Base-by-base conservation (phyloP, 2,329 filamentous ascomycete genomes). In the Diaporthe sp. region DNA sequence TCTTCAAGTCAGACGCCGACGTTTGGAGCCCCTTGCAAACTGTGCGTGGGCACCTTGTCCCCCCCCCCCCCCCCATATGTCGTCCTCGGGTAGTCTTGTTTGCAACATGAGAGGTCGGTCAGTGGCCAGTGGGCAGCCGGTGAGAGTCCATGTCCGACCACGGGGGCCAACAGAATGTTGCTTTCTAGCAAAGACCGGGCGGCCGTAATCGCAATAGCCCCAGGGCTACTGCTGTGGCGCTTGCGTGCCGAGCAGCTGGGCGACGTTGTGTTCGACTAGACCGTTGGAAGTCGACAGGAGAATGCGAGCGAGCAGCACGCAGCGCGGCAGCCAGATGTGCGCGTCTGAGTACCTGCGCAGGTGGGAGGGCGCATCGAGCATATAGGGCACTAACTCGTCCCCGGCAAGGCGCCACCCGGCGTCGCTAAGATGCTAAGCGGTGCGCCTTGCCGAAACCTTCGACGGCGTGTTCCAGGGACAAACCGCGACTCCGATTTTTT, bases 401-500 rank as follows among this genome's bases (percentile, higher is more conserved):
- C 3, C 44, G 63, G 63, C 63, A 39, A 68, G 20, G 20, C 5
- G 9, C 22, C 47, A 39, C 47, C 47, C 31, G 20, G 22, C 12
- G 22, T 28, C 65, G 65, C 13, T 53, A 70, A 28, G 31, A 34
- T 25, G 65, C 65, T 70, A 53, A 68, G 47, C 47, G 34, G 25
- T 53, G 65, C 49, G 47, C 47, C 65, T 28, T 55, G 34, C 34
- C 47, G 47, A 70, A 70, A 47, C 47, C 65, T 25, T 70, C 65
- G 47, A 70, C 31, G 47, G 65, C 65, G 39, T 53, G 31, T 28
- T 22, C 31, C 47, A 53, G 31, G n/a, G 49, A 39, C 65, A 20
- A 73, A 34, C 12, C 55, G 58, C 60, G 42, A 63, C 75, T 60
- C 58, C 67, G 55, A 34, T 72, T 55, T 55, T 72, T 65, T 74